These are phyloP conservation scores for Sicyos baderoa DNA, from an alignment of 306 rosid genomes.

Conservation along the genomic window DNA sequence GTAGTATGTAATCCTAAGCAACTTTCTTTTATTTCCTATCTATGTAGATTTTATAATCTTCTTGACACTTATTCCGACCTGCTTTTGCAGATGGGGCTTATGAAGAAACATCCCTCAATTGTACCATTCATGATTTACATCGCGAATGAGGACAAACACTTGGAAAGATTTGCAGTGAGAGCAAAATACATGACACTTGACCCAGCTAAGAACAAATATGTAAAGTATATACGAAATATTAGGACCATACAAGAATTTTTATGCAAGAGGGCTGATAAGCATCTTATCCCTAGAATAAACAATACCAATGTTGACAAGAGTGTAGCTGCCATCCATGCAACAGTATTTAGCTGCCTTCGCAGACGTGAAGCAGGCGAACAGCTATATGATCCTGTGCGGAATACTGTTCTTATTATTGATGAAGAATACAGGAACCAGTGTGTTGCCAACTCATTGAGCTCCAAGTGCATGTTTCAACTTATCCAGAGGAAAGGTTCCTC, in stretches of 20 bases:
- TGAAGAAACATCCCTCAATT: constrained; percentile 95
- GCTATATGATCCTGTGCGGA: constrained; percentile 62
- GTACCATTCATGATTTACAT: constrained; percentile 93
- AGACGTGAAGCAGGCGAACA: constrained; percentile 82
- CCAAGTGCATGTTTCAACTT: constrained; percentile 94
- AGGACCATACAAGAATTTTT: constrained; percentile 95
- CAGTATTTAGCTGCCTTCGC: constrained; percentile 90
- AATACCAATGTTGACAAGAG: constrained; percentile 98
- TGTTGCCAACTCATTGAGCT: constrained; percentile 75
- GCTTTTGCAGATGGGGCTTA: constrained; percentile 87
- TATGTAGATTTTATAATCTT: constrained; percentile 6
- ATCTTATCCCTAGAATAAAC: constrained; percentile 93
- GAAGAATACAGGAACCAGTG: constrained; percentile 94
- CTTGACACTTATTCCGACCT: constrained; percentile 7
- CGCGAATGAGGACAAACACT: constrained; percentile 85
- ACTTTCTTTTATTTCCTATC: neutral
- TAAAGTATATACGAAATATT: constrained; percentile 89
- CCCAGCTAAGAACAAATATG: constrained; percentile 92
- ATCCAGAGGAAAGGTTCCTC: constrained; percentile 90
- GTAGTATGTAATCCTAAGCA: constrained; percentile 43
- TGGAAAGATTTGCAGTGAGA: constrained; percentile 99
- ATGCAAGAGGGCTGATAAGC: constrained; percentile 93
- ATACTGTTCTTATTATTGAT: constrained; percentile 66
- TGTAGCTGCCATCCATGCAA: constrained; percentile 96
- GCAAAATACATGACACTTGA: constrained; percentile 97